These are phyloP conservation scores for Huntiella abstrusa DNA, from an alignment of 2,329 filamentous ascomycete species.

Conservation along the genomic window DNA sequence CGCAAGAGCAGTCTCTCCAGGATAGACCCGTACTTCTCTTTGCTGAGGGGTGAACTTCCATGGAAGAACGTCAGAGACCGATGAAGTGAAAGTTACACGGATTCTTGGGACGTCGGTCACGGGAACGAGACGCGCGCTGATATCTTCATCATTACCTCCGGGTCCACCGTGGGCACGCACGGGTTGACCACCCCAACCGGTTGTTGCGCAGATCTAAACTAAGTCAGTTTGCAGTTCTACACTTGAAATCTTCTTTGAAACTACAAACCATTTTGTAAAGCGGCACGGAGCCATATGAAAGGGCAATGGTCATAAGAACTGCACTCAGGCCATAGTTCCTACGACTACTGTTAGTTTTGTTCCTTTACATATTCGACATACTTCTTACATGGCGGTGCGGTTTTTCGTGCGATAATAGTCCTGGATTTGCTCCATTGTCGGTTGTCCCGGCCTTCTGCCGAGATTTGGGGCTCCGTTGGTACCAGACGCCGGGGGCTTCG, in stretches of 20 bases:
- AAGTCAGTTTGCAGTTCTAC: constrained; percentile 7
- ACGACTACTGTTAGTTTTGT: background rate
- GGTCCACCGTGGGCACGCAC: constrained; percentile 52
- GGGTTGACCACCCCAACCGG: constrained; percentile 83
- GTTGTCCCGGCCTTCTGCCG: constrained; percentile 15
- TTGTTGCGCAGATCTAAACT: constrained; percentile 58
- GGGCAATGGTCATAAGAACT: constrained; percentile 59
- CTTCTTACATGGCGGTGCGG: constrained; percentile 32
- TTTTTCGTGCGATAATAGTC: constrained; percentile 50
- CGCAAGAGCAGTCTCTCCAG: constrained; percentile 87
- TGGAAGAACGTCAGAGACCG: constrained; percentile 81
- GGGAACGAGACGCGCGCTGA: constrained; percentile 59
- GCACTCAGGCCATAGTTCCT: constrained; percentile 61
- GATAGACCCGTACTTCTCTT: constrained; percentile 84
- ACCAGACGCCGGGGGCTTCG: constrained; percentile 12
- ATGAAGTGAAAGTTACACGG: constrained; percentile 88
- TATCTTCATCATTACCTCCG: constrained; percentile 38
- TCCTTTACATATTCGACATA: background rate
- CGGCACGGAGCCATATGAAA: constrained; percentile 70
- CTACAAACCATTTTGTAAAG: constrained; percentile 64
- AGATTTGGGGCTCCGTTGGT: constrained; percentile 13
- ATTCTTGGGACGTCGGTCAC: constrained; percentile 68
- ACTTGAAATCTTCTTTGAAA: background rate
- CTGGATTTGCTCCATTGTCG: constrained; percentile 42
- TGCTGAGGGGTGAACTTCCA: constrained; percentile 98